Evolutionary conservation across 1,284 basidiomycete genomes (phyloP).

Genomic region (Ceratorhiza oryzae-sativae): DNA sequence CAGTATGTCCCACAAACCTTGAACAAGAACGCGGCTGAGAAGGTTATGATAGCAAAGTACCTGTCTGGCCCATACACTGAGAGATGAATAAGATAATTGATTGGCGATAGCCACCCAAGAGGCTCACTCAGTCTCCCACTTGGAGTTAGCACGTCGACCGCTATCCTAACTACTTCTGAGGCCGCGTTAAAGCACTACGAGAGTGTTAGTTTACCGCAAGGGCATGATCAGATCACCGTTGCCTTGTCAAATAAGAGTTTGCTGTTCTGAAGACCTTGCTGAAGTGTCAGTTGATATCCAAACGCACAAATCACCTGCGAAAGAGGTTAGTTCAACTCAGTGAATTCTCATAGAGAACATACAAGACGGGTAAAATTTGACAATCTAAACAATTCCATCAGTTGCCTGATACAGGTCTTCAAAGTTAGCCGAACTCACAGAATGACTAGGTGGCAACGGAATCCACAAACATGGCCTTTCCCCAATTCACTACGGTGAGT

Average conservation of each 20-base stretch:
- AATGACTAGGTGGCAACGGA: constrained; percentile 72
- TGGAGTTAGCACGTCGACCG: constrained; percentile 70
- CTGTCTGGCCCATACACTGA: constrained; percentile 74
- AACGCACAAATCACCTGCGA: constrained; percentile 77
- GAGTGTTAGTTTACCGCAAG: not conserved
- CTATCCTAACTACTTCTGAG: constrained; percentile 67
- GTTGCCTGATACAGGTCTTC: constrained; percentile 42
- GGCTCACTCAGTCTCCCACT: constrained; percentile 72
- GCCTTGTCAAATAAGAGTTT: constrained; percentile 74
- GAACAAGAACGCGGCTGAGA: constrained; percentile 83
- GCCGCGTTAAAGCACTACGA: constrained; percentile 73
- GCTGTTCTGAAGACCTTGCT: constrained; percentile 67
- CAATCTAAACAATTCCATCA: constrained; percentile 56
- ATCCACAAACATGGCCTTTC: constrained; percentile 64
- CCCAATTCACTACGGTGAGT: not conserved
- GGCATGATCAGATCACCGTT: constrained; percentile 28
- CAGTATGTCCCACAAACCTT: constrained; percentile 53
- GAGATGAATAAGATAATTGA: not conserved
- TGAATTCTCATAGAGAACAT: not conserved
- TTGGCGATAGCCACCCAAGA: no score
- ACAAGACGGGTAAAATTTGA: constrained; percentile 77
- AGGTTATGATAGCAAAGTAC: constrained; percentile 84
- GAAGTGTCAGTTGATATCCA: constrained; percentile 80
- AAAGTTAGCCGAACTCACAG: constrained; percentile 62
- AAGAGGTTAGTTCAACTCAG: no score